Evolutionary conservation across 2,329 filamentous ascomycete species (phyloP).

Genomic region (Pestalotiopsis sp.): DNA sequence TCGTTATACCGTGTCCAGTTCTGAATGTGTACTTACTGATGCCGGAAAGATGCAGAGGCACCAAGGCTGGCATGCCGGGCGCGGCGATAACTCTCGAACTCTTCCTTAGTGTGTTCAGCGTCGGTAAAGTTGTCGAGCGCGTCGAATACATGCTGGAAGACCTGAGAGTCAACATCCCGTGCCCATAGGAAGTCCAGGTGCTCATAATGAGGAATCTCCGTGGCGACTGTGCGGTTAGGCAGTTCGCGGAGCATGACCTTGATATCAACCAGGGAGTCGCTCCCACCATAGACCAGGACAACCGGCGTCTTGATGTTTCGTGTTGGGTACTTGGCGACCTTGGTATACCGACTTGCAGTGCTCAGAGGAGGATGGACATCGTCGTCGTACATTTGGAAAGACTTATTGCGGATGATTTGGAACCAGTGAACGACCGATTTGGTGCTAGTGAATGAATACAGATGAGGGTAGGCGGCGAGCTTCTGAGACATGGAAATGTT

Average conservation of each 20-base stretch:
- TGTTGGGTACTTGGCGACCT: conserved; percentile 94
- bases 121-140: conserved; percentile 73
- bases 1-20: not conserved
- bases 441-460: conserved; percentile 95
- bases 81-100: conserved; percentile 58
- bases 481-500: conserved; percentile 90
- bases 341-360: conserved; percentile 81
- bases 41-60: conserved; percentile 30
- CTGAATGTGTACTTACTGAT: conserved; percentile 27
- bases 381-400: conserved; percentile 98
- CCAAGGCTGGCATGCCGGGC: conserved; percentile 51
- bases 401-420: conserved; percentile 94
- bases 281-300: conserved; percentile 89
- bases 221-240: conserved; percentile 80
- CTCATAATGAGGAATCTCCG: conserved; percentile 88
- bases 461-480: conserved; percentile 89
- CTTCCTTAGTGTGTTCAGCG: conserved; percentile 57
- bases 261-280: conserved; percentile 92
- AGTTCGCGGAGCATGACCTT: conserved; percentile 87
- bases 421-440: conserved; percentile 99
- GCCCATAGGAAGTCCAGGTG: conserved; percentile 98
- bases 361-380: conserved; percentile 78
- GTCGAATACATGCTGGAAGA: conserved; percentile 90
- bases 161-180: conserved; percentile 75
- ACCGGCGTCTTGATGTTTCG: conserved; percentile 96